Base-by-base conservation (phyloP, 1,284 basidiomycete genomes). In the Boletellus sp. region DNA sequence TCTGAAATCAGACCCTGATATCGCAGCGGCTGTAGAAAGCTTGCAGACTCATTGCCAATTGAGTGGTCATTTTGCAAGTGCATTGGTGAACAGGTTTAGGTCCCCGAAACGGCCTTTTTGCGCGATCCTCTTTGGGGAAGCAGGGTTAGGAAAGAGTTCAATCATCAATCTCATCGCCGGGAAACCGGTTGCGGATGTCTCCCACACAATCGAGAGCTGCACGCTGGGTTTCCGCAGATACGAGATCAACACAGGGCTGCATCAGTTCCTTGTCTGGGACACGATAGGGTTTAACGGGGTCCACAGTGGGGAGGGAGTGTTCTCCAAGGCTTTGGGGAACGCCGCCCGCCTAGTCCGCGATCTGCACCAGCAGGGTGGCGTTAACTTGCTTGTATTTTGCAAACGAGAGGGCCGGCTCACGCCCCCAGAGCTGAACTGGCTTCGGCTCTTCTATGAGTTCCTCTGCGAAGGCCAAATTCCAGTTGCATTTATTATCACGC, bases 341-440 rank as follows among this genome's bases (percentile, higher is more conserved):
- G 64, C 72, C 14, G 66, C 60, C 36, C 43, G 46, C 1, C 54
- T 74, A 14, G 50, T 74, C 26, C 53, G 49, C 8, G 56, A 53
- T 14, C 53, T 74, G n/a, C 48, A 59, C 3, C 14, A 11, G 5
- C 45, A 41, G 27, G 66, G 57, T 7, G 70, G 70, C 1, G 50
- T 73, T 26, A 64, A 60, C 49, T 56, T 73, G 36, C 64, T 74
- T 19, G 52, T 74, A 14, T 71, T 68, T 38, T 69, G 66, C 59
- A 67, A 67, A 21, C 55, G 58, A 13, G 41, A 37, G 0, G 50
- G 61, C 6, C 58, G 67, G 23, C 57, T 74, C 38, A 48, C 49
- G 11, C 42, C 46, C 1, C 56, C 62, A 17, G 52, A 60, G 36
- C 38, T 59, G 41, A 54, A 50, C 23, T 67, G 57, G 45, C 70